phyloP scores from a whole-genome alignment of 140 eudicot species.

The Oenanthe javanica region DNA sequence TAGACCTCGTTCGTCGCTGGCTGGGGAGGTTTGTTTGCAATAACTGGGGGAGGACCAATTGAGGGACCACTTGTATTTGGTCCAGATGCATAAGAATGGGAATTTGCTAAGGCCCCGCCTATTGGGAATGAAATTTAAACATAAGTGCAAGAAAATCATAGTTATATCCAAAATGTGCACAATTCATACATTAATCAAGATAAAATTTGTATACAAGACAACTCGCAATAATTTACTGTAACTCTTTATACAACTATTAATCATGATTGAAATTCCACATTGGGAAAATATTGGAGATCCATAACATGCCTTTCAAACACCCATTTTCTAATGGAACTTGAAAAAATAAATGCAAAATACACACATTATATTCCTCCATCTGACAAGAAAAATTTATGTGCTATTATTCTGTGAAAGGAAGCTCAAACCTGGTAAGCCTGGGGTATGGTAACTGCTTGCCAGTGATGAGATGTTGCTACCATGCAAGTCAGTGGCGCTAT shows the following conservation, averaged over 20 bases:
- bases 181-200: background rate
- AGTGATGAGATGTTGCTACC: slow-evolving; percentile 16
- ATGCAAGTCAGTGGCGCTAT: slow-evolving; percentile 26
- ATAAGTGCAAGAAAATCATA: background rate
- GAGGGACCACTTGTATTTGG: slow-evolving; percentile 98
- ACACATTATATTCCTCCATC: background rate
- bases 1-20: slow-evolving; percentile 94
- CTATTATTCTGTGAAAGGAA: background rate
- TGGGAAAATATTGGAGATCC: background rate
- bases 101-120: slow-evolving; percentile 44
- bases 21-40: slow-evolving; percentile 85
- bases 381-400: background rate
- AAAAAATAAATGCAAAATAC: background rate
- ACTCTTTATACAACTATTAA: background rate
- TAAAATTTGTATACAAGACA: background rate
- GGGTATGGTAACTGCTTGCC: slow-evolving; percentile 31
- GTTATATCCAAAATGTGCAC: background rate
- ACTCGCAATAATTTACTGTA: background rate
- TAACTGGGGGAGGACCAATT: slow-evolving; percentile 95
- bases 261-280: background rate
- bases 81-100: slow-evolving; percentile 98
- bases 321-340: background rate
- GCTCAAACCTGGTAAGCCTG: slow-evolving; percentile 42
- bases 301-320: background rate
- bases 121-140: background rate